Evolutionary conservation across 352 stramenopile genomes (phyloP).

Genomic region (Pythium brachiatum): DNA sequence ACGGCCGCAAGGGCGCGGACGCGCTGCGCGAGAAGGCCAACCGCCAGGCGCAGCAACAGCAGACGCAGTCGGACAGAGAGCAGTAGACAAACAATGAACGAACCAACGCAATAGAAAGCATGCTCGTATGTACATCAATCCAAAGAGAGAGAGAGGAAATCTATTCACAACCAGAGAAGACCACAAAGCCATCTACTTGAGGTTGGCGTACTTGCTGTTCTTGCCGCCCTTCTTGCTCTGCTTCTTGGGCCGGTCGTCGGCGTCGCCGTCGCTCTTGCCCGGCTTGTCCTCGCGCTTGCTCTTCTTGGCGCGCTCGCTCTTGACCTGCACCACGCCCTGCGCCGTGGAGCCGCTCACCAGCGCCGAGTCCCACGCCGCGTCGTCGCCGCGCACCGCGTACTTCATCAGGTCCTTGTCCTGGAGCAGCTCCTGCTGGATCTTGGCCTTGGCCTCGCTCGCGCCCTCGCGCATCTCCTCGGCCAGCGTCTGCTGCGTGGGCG

Average conservation of each 20-base stretch:
- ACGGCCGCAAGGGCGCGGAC: conserved; percentile 41
- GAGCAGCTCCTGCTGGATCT: conserved; percentile 84
- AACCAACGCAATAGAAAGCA: conserved; percentile 1
- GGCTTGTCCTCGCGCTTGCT: conserved; percentile 37
- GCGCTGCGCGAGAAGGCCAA: conserved; percentile 25
- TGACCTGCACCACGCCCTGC: conserved; percentile 74
- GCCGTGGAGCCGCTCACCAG: conserved; percentile 39
- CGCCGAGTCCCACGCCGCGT: conserved; percentile 89
- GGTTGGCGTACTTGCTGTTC: conserved; percentile 70
- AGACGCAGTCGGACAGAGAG: neutral
- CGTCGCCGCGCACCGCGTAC: conserved; percentile 92
- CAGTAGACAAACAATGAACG: too few relatives aligned
- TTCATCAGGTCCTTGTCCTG: conserved; percentile 93
- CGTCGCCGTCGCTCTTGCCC: conserved; percentile 33
- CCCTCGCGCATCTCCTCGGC: conserved; percentile 73
- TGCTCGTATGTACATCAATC: neutral
- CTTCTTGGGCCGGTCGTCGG: conserved; percentile 46
- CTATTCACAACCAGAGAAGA: neutral
- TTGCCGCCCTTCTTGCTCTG: conserved; percentile 56
- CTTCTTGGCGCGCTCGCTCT: conserved; percentile 67
- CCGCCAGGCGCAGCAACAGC: conserved; percentile 8
- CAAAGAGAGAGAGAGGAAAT: neutral
- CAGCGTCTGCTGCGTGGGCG: conserved; percentile 79
- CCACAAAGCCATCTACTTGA: conserved; percentile 12
- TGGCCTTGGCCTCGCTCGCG: conserved; percentile 74